These are phyloP conservation scores for Luffa aegyptiaca DNA, from an alignment of 306 rosid genomes.

Conservation along the genomic window DNA sequence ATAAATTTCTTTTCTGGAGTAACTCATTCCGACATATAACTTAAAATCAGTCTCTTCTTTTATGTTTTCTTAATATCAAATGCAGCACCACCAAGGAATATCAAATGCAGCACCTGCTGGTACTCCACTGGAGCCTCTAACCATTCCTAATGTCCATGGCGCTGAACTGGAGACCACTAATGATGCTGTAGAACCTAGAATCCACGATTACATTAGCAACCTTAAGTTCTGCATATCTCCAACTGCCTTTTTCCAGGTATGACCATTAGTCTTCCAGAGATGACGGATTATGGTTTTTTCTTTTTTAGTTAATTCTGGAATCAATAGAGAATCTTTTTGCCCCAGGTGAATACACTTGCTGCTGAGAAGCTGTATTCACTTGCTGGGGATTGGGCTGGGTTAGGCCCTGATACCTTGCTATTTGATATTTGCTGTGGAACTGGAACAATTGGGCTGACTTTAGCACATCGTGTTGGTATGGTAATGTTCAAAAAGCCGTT, in stretches of 20 bases:
- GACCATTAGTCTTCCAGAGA: not conserved
- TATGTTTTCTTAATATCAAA: not conserved
- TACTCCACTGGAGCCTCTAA: conserved; percentile 52
- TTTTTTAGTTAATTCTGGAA: not conserved
- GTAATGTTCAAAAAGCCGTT: conserved; percentile 45
- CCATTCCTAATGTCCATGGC: conserved; percentile 27
- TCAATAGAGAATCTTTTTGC: not conserved
- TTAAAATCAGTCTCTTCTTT: not conserved
- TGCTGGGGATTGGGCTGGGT: conserved; percentile 95
- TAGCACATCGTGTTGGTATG: conserved; percentile 94
- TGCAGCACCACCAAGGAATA: conserved; percentile 87
- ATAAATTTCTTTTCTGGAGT: conserved; percentile 14
- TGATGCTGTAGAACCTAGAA: conserved; percentile 42
- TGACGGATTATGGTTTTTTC: not conserved
- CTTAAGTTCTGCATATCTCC: conserved; percentile 87
- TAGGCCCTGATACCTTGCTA: conserved; percentile 82
- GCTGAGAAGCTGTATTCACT: conserved; percentile 93
- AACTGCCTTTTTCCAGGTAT: conserved; percentile 92
- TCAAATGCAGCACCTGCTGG: conserved; percentile 87
- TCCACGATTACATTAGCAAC: conserved; percentile 72
- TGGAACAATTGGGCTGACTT: conserved; percentile 95
- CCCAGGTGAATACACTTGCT: conserved; percentile 86
- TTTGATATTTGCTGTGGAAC: conserved; percentile 97
- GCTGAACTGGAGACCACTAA: conserved; percentile 24
- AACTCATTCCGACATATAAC: not conserved